phyloP scores from a whole-genome alignment of 495 filamentous ascomycete species.

The Copromyces sp. region DNA sequence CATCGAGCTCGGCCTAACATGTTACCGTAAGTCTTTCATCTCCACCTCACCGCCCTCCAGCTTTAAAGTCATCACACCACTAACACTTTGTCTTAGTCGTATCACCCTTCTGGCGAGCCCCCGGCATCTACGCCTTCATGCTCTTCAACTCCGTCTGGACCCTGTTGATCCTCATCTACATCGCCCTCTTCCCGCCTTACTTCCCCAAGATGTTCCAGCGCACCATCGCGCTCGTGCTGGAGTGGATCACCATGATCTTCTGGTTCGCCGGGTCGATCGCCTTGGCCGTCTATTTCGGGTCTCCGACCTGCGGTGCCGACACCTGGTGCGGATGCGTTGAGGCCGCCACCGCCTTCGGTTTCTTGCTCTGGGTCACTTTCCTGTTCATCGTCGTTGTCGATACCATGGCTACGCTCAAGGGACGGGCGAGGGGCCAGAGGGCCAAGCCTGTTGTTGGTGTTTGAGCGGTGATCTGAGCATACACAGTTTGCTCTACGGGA shows the following conservation, averaged over 20 bases:
- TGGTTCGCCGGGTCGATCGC: conserved; percentile 83
- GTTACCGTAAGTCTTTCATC: conserved; percentile 49
- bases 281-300: conserved; percentile 48
- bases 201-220: conserved; percentile 47
- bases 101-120: conserved; percentile 23
- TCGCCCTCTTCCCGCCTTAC: conserved; percentile 52
- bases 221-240: conserved; percentile 53
- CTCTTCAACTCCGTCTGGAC: conserved; percentile 68
- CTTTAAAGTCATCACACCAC: conserved; percentile 5
- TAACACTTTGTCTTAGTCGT: conserved; percentile 19
- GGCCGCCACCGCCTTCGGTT: conserved; percentile 38
- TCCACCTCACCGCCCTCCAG: neutral
- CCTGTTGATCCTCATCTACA: conserved; percentile 55
- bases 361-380: conserved; percentile 36
- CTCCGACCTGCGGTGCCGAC: conserved; percentile 24
- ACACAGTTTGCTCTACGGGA: too few relatives aligned
- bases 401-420: conserved; percentile 11
- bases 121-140: conserved; percentile 54
- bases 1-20: conserved; percentile 60
- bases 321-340: conserved; percentile 28
- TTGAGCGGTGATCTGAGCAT: neutral
- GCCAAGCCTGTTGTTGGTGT: neutral
- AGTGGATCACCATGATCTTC: conserved; percentile 68
- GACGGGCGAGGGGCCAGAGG: neutral
- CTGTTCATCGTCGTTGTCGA: conserved; percentile 28